Evolutionary conservation across 2,329 filamentous ascomycete genomes (phyloP).

Genomic region (Torrubiella hemipterigena): DNA sequence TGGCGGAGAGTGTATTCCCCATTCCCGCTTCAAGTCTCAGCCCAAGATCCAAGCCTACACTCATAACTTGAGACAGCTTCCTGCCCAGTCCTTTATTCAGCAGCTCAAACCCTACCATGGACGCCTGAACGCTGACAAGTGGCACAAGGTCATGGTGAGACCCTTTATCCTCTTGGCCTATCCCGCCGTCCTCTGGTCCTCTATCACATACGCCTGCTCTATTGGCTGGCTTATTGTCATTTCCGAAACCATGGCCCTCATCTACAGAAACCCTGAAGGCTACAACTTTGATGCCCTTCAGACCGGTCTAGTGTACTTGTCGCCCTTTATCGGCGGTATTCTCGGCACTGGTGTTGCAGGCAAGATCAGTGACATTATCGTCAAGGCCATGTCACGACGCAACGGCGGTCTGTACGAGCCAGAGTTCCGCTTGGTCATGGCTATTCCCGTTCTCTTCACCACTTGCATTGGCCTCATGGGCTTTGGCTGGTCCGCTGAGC

Average conservation of each 20-base stretch:
- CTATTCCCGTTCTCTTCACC: conserved; percentile 60
- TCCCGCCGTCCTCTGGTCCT: conserved; percentile 80
- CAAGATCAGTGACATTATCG: conserved; percentile 74
- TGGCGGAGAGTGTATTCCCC: conserved; percentile 30
- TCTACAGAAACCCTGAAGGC: conserved; percentile 55
- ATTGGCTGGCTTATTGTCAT: conserved; percentile 94
- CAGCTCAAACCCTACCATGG: conserved; percentile 70
- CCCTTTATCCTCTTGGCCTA: conserved; percentile 84
- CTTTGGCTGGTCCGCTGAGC: conserved; percentile 83
- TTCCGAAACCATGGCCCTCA: conserved; percentile 71
- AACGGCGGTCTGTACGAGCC: conserved; percentile 95
- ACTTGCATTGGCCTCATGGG: conserved; percentile 85
- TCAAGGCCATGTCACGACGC: conserved; percentile 65
- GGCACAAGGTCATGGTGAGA: conserved; percentile 64
- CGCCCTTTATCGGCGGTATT: conserved; percentile 78
- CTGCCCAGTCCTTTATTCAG: conserved; percentile 59
- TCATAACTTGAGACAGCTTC: conserved; percentile 51
- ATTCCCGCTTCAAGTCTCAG: conserved; percentile 19
- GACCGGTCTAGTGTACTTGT: conserved; percentile 78
- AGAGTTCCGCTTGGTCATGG: conserved; percentile 87
- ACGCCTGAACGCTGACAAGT: conserved; percentile 64
- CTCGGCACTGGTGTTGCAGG: conserved; percentile 88
- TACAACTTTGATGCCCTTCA: conserved; percentile 78
- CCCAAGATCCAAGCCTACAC: conserved; percentile 49
- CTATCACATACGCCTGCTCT: conserved; percentile 73